These are phyloP conservation scores for Aspergillus bertholletiae DNA, from an alignment of 495 filamentous ascomycete genomes.

Conservation along the genomic window DNA sequence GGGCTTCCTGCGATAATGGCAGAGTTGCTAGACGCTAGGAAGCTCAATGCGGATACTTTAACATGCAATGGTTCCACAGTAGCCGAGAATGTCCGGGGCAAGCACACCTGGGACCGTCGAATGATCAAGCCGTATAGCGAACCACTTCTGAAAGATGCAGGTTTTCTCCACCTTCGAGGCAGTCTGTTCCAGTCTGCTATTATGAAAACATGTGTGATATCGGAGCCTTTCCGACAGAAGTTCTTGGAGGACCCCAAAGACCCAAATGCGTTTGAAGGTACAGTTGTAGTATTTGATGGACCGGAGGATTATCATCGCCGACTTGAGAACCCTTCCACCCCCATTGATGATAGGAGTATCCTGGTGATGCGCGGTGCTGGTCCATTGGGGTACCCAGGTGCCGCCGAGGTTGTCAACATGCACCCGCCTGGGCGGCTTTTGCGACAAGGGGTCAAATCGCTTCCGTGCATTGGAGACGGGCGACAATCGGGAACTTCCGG, in stretches of 20 bases:
- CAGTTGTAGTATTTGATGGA: conserved; percentile 51
- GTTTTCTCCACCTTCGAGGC: conserved; percentile 48
- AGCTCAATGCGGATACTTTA: conserved; percentile 35
- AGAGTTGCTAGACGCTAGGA: conserved; percentile 46
- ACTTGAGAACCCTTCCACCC: conserved; percentile 41
- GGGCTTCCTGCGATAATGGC: conserved; percentile 53
- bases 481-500: conserved; percentile 55
- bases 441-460: conserved; percentile 42
- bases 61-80: conserved; percentile 44
- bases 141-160: conserved; percentile 46
- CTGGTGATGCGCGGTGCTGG: conserved; percentile 53
- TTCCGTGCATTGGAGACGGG: conserved; percentile 55
- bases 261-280: conserved; percentile 49
- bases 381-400: conserved; percentile 51
- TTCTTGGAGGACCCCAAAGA: conserved; percentile 49
- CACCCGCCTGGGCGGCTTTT: conserved; percentile 46
- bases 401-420: conserved; percentile 57
- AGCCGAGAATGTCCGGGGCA: conserved; percentile 38
- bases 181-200: conserved; percentile 53
- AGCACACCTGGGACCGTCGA: conserved; percentile 41
- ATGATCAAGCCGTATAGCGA: conserved; percentile 43
- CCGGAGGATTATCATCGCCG: conserved; percentile 49
- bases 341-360: conserved; percentile 47
- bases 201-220: conserved; percentile 57
- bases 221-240: conserved; percentile 39